Percentiles rank a stretch among this genome's conserved stretches.
Conservation (phyloP, 2,329 filamentous ascomycete species). For the Penicillium sp. region DNA sequence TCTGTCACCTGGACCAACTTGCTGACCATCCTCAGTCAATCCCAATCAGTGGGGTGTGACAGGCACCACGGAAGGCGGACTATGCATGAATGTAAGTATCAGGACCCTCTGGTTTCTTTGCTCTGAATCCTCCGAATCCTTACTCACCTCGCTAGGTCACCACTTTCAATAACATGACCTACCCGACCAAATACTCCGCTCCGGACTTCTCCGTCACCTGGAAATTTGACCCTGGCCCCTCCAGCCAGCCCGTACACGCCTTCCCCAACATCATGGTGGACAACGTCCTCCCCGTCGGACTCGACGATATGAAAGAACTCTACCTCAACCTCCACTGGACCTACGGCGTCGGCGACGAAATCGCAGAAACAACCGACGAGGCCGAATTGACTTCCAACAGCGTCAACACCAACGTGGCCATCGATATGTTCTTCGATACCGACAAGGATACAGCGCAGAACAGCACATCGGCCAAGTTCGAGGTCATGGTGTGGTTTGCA, state of each 20-base stretch:
- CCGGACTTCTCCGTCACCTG: constrained; percentile 60
- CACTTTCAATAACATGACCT: constrained; percentile 56
- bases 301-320: constrained; percentile 47
- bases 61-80: constrained; percentile 39
- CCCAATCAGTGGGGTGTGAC: constrained; percentile 61
- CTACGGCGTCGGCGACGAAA: constrained; percentile 53
- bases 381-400: constrained; percentile 37
- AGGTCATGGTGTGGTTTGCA: constrained; percentile 64
- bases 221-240: constrained; percentile 52
- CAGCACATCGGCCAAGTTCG: constrained; percentile 47
- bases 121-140: background rate
- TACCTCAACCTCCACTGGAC: constrained; percentile 56
- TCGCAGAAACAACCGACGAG: constrained; percentile 41
- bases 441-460: constrained; percentile 47
- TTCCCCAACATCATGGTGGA: constrained; percentile 60
- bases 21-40: constrained; percentile 49
- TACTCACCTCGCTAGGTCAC: constrained; percentile 45
- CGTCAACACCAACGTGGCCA: constrained; percentile 60
- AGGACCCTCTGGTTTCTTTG: background rate
- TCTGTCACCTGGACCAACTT: background rate
- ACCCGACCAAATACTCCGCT: constrained; percentile 51
- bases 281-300: constrained; percentile 48
- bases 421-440: constrained; percentile 63
- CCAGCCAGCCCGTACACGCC: constrained; percentile 56
- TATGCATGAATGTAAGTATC: constrained; percentile 60